A percentile compares a stretch with the other conserved stretches of the same genome.
Conservation (phyloP, 2,329 filamentous ascomycete species). For the Talaromyces verruculosus region DNA sequence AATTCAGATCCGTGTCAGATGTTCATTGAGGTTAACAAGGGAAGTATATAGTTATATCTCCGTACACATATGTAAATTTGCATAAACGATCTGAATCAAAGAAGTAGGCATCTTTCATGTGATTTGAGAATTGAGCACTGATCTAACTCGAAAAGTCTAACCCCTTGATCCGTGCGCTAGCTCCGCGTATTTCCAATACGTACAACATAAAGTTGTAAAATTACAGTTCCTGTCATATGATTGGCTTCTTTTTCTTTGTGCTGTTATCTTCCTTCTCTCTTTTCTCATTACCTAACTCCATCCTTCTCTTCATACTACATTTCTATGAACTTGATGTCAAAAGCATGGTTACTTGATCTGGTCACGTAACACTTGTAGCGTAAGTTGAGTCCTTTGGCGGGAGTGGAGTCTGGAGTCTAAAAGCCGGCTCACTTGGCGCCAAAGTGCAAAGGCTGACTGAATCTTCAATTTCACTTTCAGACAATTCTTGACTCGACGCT, state of each 20-base stretch:
- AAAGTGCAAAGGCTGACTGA: background rate
- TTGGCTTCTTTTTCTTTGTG: background rate
- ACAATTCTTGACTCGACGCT: background rate
- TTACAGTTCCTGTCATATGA: background rate
- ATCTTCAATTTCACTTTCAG: background rate
- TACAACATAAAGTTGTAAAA: background rate
- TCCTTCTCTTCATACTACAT: background rate
- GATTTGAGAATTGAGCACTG: conserved; percentile 4
- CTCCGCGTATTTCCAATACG: background rate
- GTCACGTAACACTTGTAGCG: background rate
- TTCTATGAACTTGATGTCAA: background rate
- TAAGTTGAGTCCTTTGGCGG: background rate
- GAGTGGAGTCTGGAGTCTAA: conserved; percentile 8
- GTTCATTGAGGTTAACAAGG: background rate
- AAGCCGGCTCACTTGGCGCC: background rate
- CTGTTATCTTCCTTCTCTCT: background rate
- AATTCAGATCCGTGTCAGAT: background rate
- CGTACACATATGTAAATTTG: conserved; percentile 1
- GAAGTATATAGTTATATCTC: background rate
- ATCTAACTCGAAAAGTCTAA: conserved; percentile 9
- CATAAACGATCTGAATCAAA: background rate
- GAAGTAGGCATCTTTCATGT: background rate
- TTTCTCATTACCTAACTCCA: too few species aligned
- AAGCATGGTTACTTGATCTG: background rate
- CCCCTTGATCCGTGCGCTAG: conserved; percentile 3